Evolutionary conservation across 257 asterid genomes (phyloP).

Genomic region (Avicennia marina): DNA sequence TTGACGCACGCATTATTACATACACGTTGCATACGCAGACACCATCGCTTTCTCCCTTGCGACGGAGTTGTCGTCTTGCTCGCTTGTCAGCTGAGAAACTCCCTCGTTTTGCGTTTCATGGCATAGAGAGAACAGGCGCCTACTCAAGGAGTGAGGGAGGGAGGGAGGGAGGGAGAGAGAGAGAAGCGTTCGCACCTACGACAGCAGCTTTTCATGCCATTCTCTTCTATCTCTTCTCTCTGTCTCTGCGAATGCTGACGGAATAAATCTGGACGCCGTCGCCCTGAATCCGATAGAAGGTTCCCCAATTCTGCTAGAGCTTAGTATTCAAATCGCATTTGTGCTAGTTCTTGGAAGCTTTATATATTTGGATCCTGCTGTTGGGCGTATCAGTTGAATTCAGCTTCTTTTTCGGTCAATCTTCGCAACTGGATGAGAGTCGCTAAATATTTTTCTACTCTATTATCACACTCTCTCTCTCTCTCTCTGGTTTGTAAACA

Average conservation of each 20-base stretch:
- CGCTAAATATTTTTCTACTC: no score
- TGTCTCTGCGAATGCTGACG: no score
- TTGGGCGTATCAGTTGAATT: neutral
- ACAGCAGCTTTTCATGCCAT: conserved; percentile 11
- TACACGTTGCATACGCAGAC: neutral
- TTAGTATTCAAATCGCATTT: neutral
- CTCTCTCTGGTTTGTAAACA: no score
- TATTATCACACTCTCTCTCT: no score
- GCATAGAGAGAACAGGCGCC: neutral
- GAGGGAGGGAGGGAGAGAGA: no score
- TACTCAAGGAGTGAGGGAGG: neutral
- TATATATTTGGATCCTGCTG: neutral
- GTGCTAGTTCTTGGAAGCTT: neutral
- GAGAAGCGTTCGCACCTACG: neutral
- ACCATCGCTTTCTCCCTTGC: conserved; percentile 11
- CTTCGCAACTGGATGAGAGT: no score
- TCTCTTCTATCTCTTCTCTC: neutral
- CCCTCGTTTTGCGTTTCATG: conserved; percentile 19
- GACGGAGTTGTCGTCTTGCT: conserved; percentile 18
- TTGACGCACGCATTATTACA: neutral
- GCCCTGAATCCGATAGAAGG: neutral
- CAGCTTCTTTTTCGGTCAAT: neutral
- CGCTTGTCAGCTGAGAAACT: conserved; percentile 34
- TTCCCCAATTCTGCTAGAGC: neutral
- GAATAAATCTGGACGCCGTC: no score